A percentile compares a stretch with the other conserved stretches of the same genome.
These are phyloP conservation scores for Fusarium longipes DNA, from an alignment of 2,329 filamentous ascomycete genomes.

Conservation along the genomic window DNA sequence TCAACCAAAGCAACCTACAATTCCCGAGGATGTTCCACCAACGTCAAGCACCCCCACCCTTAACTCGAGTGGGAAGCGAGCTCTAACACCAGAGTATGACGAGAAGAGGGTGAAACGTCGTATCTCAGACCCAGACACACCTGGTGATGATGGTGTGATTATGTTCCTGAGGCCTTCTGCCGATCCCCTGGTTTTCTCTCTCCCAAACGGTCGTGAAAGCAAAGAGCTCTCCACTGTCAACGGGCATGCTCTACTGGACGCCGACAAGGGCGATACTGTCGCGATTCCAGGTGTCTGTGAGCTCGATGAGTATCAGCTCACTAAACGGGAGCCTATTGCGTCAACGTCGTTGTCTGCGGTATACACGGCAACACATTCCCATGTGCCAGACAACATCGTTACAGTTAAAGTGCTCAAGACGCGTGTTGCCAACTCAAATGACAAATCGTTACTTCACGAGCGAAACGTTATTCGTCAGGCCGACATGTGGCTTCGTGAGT, in stretches of 20 bases:
- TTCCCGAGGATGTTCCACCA: slow-evolving; percentile 45
- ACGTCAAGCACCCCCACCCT: slow-evolving; percentile 51
- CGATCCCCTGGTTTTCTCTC: slow-evolving; percentile 63
- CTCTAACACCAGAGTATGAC: slow-evolving; percentile 58
- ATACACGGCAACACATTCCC: slow-evolving; percentile 65
- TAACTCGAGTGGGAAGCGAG: slow-evolving; percentile 64
- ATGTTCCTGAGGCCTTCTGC: slow-evolving; percentile 64
- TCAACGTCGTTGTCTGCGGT: slow-evolving; percentile 66
- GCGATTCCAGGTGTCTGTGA: slow-evolving; percentile 62
- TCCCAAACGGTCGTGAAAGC: slow-evolving; percentile 59
- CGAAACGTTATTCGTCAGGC: slow-evolving; percentile 68
- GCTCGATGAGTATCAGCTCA: slow-evolving; percentile 65
- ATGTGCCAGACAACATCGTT: slow-evolving; percentile 64
- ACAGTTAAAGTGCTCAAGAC: slow-evolving; percentile 72
- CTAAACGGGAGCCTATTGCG: slow-evolving; percentile 67
- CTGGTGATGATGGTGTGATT: slow-evolving; percentile 62
- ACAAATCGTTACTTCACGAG: slow-evolving; percentile 62
- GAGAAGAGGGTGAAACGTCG: slow-evolving; percentile 59
- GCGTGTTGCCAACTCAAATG: slow-evolving; percentile 52
- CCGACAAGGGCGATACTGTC: slow-evolving; percentile 62
- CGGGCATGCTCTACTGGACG: slow-evolving; percentile 63
- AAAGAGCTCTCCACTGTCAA: slow-evolving; percentile 60
- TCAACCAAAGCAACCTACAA: slow-evolving; percentile 45
- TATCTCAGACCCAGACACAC: slow-evolving; percentile 47
- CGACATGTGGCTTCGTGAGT: slow-evolving; percentile 69